Evolutionary conservation across 2,329 filamentous ascomycete genomes (phyloP).

Genomic region (Aureobasidium sp.): DNA sequence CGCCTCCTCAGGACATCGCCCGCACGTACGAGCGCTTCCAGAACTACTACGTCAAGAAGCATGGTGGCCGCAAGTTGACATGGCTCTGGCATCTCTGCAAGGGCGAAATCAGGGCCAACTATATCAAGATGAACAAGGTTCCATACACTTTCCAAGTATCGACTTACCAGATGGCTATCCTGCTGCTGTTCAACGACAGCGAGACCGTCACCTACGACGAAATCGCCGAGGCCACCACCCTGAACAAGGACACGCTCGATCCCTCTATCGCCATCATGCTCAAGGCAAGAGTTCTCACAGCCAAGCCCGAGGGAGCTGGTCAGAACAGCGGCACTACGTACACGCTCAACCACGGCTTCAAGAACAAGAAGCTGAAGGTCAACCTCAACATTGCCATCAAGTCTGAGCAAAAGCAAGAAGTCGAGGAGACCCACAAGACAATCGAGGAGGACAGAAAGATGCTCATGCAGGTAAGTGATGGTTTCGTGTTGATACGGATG

Average conservation of each 20-base stretch:
- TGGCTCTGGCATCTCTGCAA: slow-evolving; percentile 99
- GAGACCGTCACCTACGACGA: slow-evolving; percentile 82
- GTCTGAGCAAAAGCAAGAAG: slow-evolving; percentile 91
- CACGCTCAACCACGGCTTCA: slow-evolving; percentile 87
- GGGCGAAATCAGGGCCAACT: slow-evolving; percentile 90
- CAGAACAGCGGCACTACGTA: slow-evolving; percentile 72
- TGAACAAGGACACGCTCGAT: slow-evolving; percentile 77
- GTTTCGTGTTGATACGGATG: neutral
- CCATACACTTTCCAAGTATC: slow-evolving; percentile 97
- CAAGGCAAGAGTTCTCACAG: slow-evolving; percentile 82
- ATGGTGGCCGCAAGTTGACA: slow-evolving; percentile 90
- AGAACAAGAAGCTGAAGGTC: slow-evolving; percentile 95
- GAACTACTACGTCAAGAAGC: slow-evolving; percentile 91
- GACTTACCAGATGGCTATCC: slow-evolving; percentile 94
- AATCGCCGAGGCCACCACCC: slow-evolving; percentile 71
- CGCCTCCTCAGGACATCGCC: slow-evolving; percentile 75
- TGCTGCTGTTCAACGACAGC: slow-evolving; percentile 88
- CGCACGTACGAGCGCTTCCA: slow-evolving; percentile 85
- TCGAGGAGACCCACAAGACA: slow-evolving; percentile 96
- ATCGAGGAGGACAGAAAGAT: slow-evolving; percentile 98
- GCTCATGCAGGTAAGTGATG: slow-evolving; percentile 75
- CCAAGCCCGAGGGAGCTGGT: slow-evolving; percentile 66
- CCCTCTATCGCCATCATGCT: slow-evolving; percentile 78
- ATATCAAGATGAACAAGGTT: slow-evolving; percentile 78
- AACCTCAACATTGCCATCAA: slow-evolving; percentile 94